Evolutionary conservation across 2,329 filamentous ascomycete species (phyloP).

Genomic region (Penicillium polonicum): DNA sequence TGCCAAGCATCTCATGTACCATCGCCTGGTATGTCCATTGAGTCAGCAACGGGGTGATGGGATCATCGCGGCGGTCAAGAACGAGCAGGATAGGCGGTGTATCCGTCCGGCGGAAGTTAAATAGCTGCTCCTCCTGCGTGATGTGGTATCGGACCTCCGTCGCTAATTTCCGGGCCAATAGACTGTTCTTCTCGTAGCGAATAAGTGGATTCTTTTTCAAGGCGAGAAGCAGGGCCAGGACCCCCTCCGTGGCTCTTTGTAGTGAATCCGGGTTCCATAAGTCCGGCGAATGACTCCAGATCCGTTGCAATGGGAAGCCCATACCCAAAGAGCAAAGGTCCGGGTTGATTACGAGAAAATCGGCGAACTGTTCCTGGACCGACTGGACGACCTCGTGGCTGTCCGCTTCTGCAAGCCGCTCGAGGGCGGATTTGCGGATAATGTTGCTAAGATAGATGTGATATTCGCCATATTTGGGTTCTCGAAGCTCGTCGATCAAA

Average conservation of each 20-base stretch:
- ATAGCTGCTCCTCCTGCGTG: conserved; percentile 92
- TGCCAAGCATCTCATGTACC: conserved; percentile 94
- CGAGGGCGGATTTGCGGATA: conserved; percentile 91
- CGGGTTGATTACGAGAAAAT: conserved; percentile 92
- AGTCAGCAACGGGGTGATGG: conserved; percentile 87
- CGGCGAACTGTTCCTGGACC: conserved; percentile 94
- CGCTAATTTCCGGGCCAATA: conserved; percentile 86
- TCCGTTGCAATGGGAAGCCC: conserved; percentile 66
- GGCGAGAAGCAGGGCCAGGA: conserved; percentile 78
- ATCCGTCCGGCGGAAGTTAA: conserved; percentile 93
- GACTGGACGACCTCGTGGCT: conserved; percentile 94
- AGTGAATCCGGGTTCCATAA: conserved; percentile 88
- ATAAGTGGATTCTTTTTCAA: conserved; percentile 97
- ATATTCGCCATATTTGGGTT: conserved; percentile 97
- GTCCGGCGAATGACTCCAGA: conserved; percentile 82
- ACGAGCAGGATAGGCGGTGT: conserved; percentile 90
- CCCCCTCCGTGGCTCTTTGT: conserved; percentile 80
- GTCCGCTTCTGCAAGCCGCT: conserved; percentile 91
- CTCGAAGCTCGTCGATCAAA: conserved; percentile 90
- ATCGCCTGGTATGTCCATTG: conserved; percentile 99
- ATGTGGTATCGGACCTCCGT: conserved; percentile 90
- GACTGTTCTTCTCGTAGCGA: conserved; percentile 86
- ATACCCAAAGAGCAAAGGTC: conserved; percentile 84
- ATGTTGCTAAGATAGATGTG: conserved; percentile 97
- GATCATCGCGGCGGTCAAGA: conserved; percentile 88